Base-by-base conservation (phyloP, 495 filamentous ascomycete genomes). In the Eremomyces bilateralis region DNA sequence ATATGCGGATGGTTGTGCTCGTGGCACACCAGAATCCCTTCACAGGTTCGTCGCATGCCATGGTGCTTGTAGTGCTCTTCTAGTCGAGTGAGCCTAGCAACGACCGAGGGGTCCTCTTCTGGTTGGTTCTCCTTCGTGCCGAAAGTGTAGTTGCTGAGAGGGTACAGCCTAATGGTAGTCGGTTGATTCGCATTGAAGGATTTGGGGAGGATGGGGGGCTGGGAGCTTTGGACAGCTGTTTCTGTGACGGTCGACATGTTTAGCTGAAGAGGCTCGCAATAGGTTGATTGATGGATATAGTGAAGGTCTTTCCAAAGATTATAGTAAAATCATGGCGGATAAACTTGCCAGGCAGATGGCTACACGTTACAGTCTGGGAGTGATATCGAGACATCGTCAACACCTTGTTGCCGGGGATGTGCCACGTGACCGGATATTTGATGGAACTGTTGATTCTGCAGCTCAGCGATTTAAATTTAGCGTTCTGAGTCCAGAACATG, bases 1-100 rank as follows among this genome's bases (percentile, higher is more conserved):
- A 95, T 88, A 50, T 95, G 88, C 1, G 88, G 88, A 53, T 94
- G 88, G 53, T 93, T 94, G 61, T 95, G 85, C 54, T 97, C 88
- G 51, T 97, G 88, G 57, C 88, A 97, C 41, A 97, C 80, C 8
- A 97, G 65, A 37, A 97, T 73, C 37, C 88, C 88, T 59, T 97
- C 88, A 53, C 85, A 93, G 4, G 88, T 94, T 3, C 88, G 71
- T 24, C 88, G 74, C 88, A 97, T 95, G 42, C 88, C 88, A 61
- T 94, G 71, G 29, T 70, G 59, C 6, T 71, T 64, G 57, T 94
- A 97, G 57, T 97, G 84, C 45, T 95, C 82, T 50, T 95, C 82
- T 10, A 97, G 66, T 4, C 88, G 69, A 56, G 83, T 81, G 33
- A 97, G 67, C 3, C 88, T 80, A 20, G 85, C 84, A 31, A 90